These are phyloP conservation scores for Macrophomina phaseolina DNA, from an alignment of 2,329 filamentous ascomycete species.

Conservation along the genomic window DNA sequence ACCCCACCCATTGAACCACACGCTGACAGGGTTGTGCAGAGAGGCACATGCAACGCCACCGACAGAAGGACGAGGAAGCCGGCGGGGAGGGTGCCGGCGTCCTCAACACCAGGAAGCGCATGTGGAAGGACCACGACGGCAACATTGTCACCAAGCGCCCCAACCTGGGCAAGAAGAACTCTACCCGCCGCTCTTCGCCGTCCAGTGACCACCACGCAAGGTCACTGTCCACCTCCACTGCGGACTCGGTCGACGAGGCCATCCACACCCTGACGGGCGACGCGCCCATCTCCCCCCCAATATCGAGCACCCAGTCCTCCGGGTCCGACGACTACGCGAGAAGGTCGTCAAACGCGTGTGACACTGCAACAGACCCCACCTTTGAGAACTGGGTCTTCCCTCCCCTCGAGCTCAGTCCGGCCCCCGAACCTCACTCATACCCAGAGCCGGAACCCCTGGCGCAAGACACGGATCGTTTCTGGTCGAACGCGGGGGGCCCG, in stretches of 20 bases:
- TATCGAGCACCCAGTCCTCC: constrained; percentile 38
- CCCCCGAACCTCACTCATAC: constrained; percentile 32
- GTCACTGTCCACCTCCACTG: constrained; percentile 4
- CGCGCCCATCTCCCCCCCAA: constrained; percentile 43
- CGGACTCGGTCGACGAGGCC: constrained; percentile 16
- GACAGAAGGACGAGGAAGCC: constrained; percentile 62
- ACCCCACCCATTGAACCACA: constrained; percentile 23
- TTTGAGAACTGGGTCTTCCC: constrained; percentile 26
- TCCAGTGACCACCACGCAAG: constrained; percentile 5
- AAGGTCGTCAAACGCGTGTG: constrained; percentile 38
- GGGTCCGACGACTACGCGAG: constrained; percentile 30
- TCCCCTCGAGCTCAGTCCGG: constrained; percentile 21
- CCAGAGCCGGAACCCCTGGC: constrained; percentile 35
- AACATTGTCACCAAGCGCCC: constrained; percentile 57
- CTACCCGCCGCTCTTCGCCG: background rate
- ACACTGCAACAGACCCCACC: constrained; percentile 30
- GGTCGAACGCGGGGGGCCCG: constrained; percentile 39
- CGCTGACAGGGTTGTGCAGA: constrained; percentile 48
- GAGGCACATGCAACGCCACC: constrained; percentile 62
- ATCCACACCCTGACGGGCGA: background rate
- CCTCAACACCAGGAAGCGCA: constrained; percentile 61
- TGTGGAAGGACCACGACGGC: constrained; percentile 62
- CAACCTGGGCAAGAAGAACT: constrained; percentile 29
- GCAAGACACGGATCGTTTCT: constrained; percentile 38
- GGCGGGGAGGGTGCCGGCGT: constrained; percentile 58